Percentiles rank a stretch among this genome's conserved stretches.
Evolutionary conservation across 2,329 filamentous ascomycete genomes (phyloP).

Genomic region (Zasmidium citrigriseum): DNA sequence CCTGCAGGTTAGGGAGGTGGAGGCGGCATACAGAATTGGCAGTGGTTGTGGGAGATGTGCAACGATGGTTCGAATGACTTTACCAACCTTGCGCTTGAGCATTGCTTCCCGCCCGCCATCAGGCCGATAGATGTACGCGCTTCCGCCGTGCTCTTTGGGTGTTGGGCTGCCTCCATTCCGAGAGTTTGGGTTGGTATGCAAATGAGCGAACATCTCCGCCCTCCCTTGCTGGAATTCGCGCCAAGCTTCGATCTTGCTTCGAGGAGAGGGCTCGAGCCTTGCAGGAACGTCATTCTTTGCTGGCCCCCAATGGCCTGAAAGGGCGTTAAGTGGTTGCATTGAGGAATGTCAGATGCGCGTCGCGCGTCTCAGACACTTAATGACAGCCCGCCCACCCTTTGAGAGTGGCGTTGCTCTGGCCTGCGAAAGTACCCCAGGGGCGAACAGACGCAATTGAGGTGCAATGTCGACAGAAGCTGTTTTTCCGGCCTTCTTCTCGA

Average conservation of each 20-base stretch:
- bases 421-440: too few relatives aligned
- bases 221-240: constrained; percentile 28
- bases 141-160: constrained; percentile 10
- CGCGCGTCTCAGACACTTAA: constrained; percentile 5
- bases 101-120: constrained; percentile 21
- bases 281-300: constrained; percentile 18
- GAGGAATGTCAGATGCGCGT: constrained; percentile 22
- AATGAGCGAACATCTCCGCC: constrained; percentile 30
- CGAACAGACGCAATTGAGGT: too few relatives aligned
- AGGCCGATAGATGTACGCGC: constrained; percentile 8
- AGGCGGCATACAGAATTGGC: constrained; percentile 27
- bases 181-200: constrained; percentile 28
- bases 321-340: constrained; percentile 17
- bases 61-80: constrained; percentile 20
- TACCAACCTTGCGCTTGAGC: constrained; percentile 18
- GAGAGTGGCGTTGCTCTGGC: too few relatives aligned
- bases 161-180: constrained; percentile 32
- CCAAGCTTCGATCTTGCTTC: constrained; percentile 7
- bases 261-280: constrained; percentile 17
- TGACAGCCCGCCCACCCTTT: constrained; percentile 5
- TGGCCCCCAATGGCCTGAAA: background rate
- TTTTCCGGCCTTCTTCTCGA: too few relatives aligned
- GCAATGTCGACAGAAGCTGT: too few relatives aligned
- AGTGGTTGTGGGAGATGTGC: constrained; percentile 27
- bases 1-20: constrained; percentile 17